These are phyloP conservation scores for Russula abietina DNA, from an alignment of 768 basidiomycete genomes.

Conservation along the genomic window DNA sequence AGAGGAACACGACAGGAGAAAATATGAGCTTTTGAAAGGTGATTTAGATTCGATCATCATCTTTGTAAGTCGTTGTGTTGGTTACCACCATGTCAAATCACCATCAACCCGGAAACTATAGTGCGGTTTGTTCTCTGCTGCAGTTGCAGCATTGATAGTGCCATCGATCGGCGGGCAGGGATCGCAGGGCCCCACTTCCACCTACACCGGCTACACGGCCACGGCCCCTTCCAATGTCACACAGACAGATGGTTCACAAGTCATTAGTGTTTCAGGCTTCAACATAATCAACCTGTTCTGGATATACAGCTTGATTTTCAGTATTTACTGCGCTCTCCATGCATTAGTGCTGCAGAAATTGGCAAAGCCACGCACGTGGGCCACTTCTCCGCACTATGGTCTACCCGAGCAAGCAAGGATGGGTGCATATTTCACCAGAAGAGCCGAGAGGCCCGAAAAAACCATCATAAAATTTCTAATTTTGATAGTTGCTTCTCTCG, in stretches of 20 bases:
- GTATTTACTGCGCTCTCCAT: background rate
- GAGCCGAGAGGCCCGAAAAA: background rate
- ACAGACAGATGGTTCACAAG: too few relatives aligned
- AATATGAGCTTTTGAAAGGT: background rate
- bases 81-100: background rate
- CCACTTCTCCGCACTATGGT: background rate
- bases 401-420: background rate
- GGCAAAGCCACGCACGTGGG: background rate
- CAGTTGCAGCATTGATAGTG: background rate
- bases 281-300: background rate
- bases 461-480: background rate
- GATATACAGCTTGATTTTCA: constrained; percentile 1
- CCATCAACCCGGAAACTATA: background rate
- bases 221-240: too few relatives aligned
- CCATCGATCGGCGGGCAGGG: background rate
- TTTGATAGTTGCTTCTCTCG: background rate
- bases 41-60: background rate
- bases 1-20: background rate
- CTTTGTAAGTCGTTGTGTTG: background rate
- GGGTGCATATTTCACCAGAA: background rate
- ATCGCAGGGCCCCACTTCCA: too few relatives aligned
- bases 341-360: background rate
- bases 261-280: too few relatives aligned
- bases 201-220: too few relatives aligned
- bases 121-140: constrained; percentile 9